A percentile compares a stretch with the other conserved stretches of the same genome.
phyloP scores from a whole-genome alignment of 345 rosid genomes.

The Carallia pectinifolia region DNA sequence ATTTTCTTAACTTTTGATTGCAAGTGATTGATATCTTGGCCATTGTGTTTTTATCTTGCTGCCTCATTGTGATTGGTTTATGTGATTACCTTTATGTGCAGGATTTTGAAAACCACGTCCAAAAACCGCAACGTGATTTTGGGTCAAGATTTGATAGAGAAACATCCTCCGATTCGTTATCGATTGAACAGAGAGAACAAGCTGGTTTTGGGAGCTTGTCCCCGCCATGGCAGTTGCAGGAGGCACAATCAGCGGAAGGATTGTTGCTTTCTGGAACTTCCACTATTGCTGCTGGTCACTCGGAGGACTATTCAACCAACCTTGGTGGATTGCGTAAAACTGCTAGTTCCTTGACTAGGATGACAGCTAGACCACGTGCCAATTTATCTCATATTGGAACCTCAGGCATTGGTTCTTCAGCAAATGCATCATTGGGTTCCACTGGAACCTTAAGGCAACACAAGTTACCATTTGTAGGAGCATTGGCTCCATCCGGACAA shows the following conservation, averaged over 20 bases:
- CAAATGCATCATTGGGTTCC: constrained; percentile 41
- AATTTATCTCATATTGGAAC: constrained; percentile 39
- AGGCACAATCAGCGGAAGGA: constrained; percentile 37
- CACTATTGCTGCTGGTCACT: constrained; percentile 25
- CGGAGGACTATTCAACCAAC: constrained; percentile 49
- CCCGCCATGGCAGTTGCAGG: constrained; percentile 40
- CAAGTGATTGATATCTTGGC: not conserved
- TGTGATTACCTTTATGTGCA: constrained; percentile 28
- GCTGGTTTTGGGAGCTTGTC: constrained; percentile 33
- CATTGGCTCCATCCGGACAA: constrained; percentile 46
- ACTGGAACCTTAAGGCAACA: constrained; percentile 47
- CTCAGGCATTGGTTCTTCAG: constrained; percentile 38
- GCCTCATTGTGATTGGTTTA: not conserved
- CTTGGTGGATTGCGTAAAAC: constrained; percentile 35
- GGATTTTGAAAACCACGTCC: constrained; percentile 56
- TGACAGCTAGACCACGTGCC: constrained; percentile 39
- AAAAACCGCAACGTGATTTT: constrained; percentile 39
- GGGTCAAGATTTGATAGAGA: constrained; percentile 49
- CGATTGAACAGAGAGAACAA: constrained; percentile 58
- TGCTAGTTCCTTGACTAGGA: constrained; percentile 46
- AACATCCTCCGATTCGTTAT: constrained; percentile 39
- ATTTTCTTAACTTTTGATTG: not conserved
- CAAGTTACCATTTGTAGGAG: constrained; percentile 37
- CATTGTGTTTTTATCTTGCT: not conserved
- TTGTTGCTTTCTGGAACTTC: constrained; percentile 28